Percentiles rank a stretch among this genome's conserved stretches.
Evolutionary conservation across 768 basidiomycete genomes (phyloP).

Genomic region (Termitomyces sp.): DNA sequence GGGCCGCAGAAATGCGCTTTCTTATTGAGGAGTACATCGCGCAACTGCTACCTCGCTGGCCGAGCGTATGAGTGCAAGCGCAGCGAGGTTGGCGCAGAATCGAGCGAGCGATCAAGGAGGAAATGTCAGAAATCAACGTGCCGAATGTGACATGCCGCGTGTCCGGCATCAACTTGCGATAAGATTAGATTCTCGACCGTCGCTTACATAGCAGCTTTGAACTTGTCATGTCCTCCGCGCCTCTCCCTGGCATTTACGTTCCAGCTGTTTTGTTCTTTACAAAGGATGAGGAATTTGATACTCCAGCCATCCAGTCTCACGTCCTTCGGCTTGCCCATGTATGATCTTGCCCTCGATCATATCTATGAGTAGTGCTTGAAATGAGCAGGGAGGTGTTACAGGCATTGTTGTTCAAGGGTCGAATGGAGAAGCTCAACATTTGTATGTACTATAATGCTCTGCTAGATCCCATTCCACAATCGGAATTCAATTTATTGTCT

Average conservation of each 20-base stretch:
- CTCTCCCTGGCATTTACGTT: constrained; percentile 70
- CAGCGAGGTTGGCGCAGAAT: not conserved
- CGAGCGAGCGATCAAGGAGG: not conserved
- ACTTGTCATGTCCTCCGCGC: constrained; percentile 30
- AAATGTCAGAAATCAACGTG: constrained; percentile 3
- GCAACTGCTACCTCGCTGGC: not conserved
- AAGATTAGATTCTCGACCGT: constrained; percentile 16
- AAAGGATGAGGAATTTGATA: constrained; percentile 66
- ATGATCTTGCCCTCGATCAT: constrained; percentile 18
- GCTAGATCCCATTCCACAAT: not conserved
- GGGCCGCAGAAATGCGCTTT: constrained; percentile 11
- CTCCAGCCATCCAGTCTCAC: constrained; percentile 63
- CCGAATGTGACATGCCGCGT: constrained; percentile 11
- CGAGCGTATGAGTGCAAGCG: not conserved
- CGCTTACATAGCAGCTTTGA: not conserved
- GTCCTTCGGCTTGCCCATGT: constrained; percentile 72
- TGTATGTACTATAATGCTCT: constrained; percentile 34
- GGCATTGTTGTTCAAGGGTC: constrained; percentile 73
- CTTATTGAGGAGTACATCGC: constrained; percentile 16
- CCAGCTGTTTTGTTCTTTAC: constrained; percentile 77
- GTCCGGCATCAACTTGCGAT: constrained; percentile 9
- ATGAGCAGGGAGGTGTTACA: constrained; percentile 60
- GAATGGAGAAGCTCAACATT: constrained; percentile 74
- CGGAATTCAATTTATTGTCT: not conserved
- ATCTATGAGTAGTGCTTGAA: constrained; percentile 11